Conservation (phyloP, 192 early-diverging fungal genomes). For the Gamsiella multidivaricata region DNA sequence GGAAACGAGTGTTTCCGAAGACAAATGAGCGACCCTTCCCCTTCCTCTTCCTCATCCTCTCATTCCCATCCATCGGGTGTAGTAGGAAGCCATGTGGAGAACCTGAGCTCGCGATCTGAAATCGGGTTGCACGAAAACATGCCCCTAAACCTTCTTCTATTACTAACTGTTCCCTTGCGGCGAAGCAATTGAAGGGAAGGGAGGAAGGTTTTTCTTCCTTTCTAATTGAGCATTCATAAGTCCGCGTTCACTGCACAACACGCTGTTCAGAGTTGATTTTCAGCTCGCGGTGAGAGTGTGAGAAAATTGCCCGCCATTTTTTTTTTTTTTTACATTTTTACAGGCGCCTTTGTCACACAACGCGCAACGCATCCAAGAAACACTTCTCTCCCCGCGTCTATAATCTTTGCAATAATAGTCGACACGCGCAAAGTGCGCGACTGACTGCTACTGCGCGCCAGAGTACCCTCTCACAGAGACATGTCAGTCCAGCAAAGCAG, state of each 20-base stretch:
- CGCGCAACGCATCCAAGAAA: neutral
- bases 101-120: neutral
- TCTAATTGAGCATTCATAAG: too few species aligned
- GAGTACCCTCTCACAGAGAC: too few species aligned
- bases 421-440: too few species aligned
- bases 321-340: neutral
- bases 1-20: too few species aligned
- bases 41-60: neutral
- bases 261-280: neutral
- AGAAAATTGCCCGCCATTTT: slow-evolving; percentile 7
- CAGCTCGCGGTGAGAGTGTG: neutral
- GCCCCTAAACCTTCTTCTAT: neutral
- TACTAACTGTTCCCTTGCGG: neutral
- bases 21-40: neutral
- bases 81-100: slow-evolving; percentile 15
- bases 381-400: neutral
- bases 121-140: neutral
- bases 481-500: too few species aligned
- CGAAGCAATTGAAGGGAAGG: neutral
- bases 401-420: neutral
- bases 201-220: too few species aligned
- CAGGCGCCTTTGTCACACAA: neutral
- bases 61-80: neutral
- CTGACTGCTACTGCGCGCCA: too few species aligned
- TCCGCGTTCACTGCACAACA: too few species aligned